A percentile compares a stretch with the other conserved stretches of the same genome.
These are phyloP conservation scores for Diphasiastrum complanatum DNA, from an alignment of 83 land plant genomes.

Conservation along the genomic window DNA sequence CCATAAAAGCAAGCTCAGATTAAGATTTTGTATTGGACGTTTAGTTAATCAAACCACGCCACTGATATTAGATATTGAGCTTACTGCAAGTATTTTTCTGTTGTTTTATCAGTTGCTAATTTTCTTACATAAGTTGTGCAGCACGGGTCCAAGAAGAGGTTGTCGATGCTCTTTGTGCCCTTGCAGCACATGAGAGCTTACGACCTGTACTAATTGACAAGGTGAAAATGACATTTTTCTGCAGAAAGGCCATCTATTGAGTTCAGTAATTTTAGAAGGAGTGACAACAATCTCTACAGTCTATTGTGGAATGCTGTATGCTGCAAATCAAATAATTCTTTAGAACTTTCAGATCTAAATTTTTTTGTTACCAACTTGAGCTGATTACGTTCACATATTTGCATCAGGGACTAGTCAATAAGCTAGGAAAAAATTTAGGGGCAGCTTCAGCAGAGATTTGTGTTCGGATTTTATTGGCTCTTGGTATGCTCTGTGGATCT, in stretches of 20 bases:
- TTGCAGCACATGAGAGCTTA: slow-evolving; percentile 28
- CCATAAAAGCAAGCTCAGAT: too few species aligned
- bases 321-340: not conserved
- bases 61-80: too few species aligned
- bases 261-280: too few species aligned
- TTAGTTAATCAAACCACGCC: too few species aligned
- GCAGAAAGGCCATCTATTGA: too few species aligned
- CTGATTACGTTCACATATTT: too few species aligned
- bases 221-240: slow-evolving; percentile 18
- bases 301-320: too few species aligned
- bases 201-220: slow-evolving; percentile 23
- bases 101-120: not conserved
- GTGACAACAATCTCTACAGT: too few species aligned
- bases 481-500: slow-evolving; percentile 18
- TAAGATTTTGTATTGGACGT: too few species aligned
- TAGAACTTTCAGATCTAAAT: not conserved
- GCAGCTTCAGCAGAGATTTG: slow-evolving; percentile 5
- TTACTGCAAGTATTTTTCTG: not conserved
- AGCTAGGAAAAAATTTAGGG: not conserved
- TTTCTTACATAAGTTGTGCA: slow-evolving; percentile 9
- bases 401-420: slow-evolving; percentile 2
- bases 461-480: slow-evolving; percentile 4
- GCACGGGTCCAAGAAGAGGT: slow-evolving; percentile 27
- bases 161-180: slow-evolving; percentile 33
- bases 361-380: not conserved